A percentile compares a stretch with the other conserved stretches of the same genome.
These are phyloP conservation scores for Sphagnum fallax DNA, from an alignment of 228 moss, liverwort and hornwort species.

Conservation along the genomic window DNA sequence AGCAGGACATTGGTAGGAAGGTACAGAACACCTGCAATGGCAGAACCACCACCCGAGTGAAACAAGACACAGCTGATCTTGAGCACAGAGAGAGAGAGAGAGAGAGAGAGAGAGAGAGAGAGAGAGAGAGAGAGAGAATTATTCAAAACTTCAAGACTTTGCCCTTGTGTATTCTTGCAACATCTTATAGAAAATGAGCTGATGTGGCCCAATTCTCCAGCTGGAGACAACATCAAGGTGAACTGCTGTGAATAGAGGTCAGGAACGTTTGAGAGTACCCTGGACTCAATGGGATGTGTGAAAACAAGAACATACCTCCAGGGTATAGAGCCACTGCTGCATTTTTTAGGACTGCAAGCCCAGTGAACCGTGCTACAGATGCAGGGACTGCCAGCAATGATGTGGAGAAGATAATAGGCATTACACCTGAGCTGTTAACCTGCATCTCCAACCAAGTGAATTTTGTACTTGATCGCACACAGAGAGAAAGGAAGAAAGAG, in stretches of 20 bases:
- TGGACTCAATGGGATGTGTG: not conserved
- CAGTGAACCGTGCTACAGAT: slow-evolving; percentile 83
- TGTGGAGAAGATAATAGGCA: slow-evolving; percentile 98
- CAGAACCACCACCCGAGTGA: not conserved
- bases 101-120: too few relatives aligned
- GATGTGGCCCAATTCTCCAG: not conserved
- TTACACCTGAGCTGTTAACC: slow-evolving; percentile 98
- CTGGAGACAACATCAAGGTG: too few relatives aligned
- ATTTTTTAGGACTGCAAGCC: slow-evolving; percentile 66
- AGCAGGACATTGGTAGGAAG: slow-evolving; percentile 71
- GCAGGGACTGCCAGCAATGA: slow-evolving; percentile 88
- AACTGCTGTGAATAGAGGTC: too few relatives aligned
- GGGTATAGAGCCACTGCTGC: slow-evolving; percentile 80
- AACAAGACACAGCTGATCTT: not conserved
- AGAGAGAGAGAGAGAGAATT: not conserved
- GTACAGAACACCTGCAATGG: slow-evolving; percentile 57
- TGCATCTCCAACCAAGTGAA: slow-evolving; percentile 8
- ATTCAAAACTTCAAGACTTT: too few relatives aligned
- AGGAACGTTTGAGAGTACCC: too few relatives aligned
- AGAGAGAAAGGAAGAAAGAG: not conserved
- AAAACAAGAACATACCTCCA: slow-evolving; percentile 37
- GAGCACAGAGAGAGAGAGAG: not conserved
- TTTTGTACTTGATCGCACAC: not conserved
- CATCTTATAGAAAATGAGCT: not conserved
- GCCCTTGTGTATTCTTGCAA: too few relatives aligned